These are phyloP conservation scores for Heterobasidion occidentale DNA, from an alignment of 1,284 basidiomycete genomes.

Conservation along the genomic window DNA sequence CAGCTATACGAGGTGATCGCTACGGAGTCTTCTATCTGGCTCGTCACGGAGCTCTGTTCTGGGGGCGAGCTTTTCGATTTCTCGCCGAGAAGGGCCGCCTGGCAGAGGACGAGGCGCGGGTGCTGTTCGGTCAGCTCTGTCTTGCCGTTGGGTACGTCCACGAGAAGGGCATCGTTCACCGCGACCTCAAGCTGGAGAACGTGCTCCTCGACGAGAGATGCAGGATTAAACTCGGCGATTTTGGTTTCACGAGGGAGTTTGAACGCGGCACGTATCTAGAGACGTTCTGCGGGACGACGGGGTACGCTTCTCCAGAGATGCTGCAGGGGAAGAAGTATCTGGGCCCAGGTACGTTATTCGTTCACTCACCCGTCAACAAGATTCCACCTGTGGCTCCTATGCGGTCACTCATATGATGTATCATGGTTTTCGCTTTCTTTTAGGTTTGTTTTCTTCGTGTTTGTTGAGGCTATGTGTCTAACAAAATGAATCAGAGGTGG, in stretches of 20 bases:
- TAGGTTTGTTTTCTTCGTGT: slow-evolving; percentile 14
- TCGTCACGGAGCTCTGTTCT: slow-evolving; percentile 93
- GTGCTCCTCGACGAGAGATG: slow-evolving; percentile 85
- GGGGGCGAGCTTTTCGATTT: slow-evolving; percentile 98
- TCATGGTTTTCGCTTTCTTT: too few species aligned
- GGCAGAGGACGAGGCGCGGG: slow-evolving; percentile 74
- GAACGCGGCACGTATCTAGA: slow-evolving; percentile 82
- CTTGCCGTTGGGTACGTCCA: slow-evolving; percentile 93
- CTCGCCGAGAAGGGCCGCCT: slow-evolving; percentile 90
- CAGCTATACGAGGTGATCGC: slow-evolving; percentile 98
- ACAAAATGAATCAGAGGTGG: slow-evolving; percentile 66
- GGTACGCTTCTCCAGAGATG: slow-evolving; percentile 95
- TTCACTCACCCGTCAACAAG: background rate
- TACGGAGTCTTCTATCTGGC: slow-evolving; percentile 93
- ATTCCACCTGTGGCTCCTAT: too few species aligned
- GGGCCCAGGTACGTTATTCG: slow-evolving; percentile 61
- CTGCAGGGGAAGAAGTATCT: slow-evolving; percentile 83
- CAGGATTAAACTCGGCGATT: slow-evolving; percentile 88
- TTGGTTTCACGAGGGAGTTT: slow-evolving; percentile 95
- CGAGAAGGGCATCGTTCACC: slow-evolving; percentile 86
- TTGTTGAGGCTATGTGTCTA: slow-evolving; percentile 18
- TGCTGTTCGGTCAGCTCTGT: slow-evolving; percentile 91
- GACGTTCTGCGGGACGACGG: slow-evolving; percentile 96
- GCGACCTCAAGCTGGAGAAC: slow-evolving; percentile 96
- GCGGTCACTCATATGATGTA: too few species aligned